Conservation (phyloP, 495 filamentous ascomycete genomes). For the Tuber melanosporum region DNA sequence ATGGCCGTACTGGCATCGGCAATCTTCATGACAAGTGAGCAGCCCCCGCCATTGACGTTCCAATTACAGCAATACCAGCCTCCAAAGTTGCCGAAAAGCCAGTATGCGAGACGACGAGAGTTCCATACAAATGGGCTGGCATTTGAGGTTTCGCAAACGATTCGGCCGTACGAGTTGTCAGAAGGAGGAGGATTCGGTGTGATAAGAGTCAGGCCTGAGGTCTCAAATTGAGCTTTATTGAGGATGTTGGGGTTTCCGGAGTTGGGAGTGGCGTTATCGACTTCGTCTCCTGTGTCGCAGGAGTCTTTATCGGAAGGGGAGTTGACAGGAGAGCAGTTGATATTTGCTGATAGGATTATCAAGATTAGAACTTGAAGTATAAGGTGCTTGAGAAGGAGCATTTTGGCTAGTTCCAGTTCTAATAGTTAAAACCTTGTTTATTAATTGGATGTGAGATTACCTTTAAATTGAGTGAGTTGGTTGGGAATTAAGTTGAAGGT, state of each 20-base stretch:
- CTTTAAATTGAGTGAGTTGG: neutral
- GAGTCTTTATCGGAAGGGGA: neutral
- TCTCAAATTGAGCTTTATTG: neutral
- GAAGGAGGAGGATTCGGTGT: neutral
- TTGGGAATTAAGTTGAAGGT: neutral
- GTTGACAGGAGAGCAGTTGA: neutral
- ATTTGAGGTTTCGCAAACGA: neutral
- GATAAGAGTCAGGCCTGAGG: neutral
- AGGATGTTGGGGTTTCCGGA: neutral
- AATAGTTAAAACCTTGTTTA: too few species aligned
- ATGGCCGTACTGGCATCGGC: neutral
- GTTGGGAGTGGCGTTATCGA: neutral
- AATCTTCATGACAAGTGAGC: neutral
- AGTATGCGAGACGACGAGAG: fast-evolving
- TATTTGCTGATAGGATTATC: neutral
- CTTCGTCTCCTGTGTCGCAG: neutral
- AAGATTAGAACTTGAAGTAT: neutral
- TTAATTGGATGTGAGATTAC: neutral
- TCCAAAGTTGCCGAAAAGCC: neutral
- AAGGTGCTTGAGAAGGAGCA: neutral
- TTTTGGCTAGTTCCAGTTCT: neutral
- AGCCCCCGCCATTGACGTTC: neutral
- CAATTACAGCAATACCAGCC: neutral
- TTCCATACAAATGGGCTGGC: neutral
- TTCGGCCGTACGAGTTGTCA: neutral